These are phyloP conservation scores for Apostasia shenzhenica DNA, from an alignment of 106 monocot species.

Conservation along the genomic window DNA sequence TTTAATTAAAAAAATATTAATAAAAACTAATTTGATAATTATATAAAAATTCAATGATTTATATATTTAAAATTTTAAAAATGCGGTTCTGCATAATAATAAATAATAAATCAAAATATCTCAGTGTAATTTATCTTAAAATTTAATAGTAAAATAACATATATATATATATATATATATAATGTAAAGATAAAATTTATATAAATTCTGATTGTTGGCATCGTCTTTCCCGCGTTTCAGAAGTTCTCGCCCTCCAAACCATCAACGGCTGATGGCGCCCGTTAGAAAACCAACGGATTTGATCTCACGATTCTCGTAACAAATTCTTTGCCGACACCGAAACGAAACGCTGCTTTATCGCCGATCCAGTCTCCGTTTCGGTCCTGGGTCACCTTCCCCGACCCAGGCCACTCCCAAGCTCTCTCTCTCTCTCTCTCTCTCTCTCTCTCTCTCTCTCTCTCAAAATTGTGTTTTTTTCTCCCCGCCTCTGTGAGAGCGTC, in stretches of 20 bases:
- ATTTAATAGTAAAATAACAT: too few species aligned
- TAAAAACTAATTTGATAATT: too few species aligned
- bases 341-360: neutral
- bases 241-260: neutral
- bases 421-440: neutral
- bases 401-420: neutral
- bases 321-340: neutral
- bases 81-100: too few species aligned
- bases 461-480: neutral
- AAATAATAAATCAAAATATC: too few species aligned
- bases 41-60: too few species aligned
- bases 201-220: neutral
- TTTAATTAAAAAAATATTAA: too few species aligned
- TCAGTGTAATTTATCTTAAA: too few species aligned
- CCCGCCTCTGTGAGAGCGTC: constrained; percentile 8
- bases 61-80: too few species aligned
- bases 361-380: constrained; percentile 6
- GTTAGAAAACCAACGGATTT: neutral
- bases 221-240: neutral
- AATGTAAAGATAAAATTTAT: too few species aligned
- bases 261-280: constrained; percentile 1
- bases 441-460: neutral
- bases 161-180: too few species aligned
- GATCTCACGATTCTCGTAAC: neutral
- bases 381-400: constrained; percentile 18